phyloP scores from a whole-genome alignment of 1,139 yeast genomes.

The Suhomyces ambrosiae region DNA sequence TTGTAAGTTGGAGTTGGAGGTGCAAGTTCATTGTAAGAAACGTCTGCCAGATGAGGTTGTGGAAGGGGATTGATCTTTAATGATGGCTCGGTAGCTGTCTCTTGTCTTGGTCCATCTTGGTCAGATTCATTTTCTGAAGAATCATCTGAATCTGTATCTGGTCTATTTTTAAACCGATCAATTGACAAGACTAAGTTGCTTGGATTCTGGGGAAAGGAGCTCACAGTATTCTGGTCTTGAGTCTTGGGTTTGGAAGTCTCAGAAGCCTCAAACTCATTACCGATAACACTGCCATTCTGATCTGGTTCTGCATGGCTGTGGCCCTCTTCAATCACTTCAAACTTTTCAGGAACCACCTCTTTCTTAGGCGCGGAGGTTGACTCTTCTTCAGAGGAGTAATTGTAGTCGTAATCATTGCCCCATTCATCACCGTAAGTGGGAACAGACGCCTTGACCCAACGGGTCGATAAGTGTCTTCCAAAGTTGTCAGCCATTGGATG shows the following conservation, averaged over 20 bases:
- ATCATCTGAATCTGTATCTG: slow-evolving; percentile 20
- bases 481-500: slow-evolving; percentile 44
- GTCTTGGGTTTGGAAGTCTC: background rate
- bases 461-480: slow-evolving; percentile 60
- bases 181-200: slow-evolving; percentile 38
- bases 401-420: slow-evolving; percentile 46
- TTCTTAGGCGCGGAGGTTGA: slow-evolving; percentile 4
- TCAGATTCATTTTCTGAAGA: background rate
- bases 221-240: background rate
- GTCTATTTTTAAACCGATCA: slow-evolving; percentile 26
- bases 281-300: background rate
- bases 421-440: slow-evolving; percentile 65
- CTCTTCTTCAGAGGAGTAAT: slow-evolving; percentile 16
- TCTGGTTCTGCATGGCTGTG: background rate
- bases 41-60: background rate
- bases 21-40: slow-evolving; percentile 8
- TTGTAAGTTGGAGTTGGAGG: slow-evolving; percentile 37
- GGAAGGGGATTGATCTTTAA: no score
- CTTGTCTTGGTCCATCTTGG: no score
- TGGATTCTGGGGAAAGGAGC: slow-evolving; percentile 3
- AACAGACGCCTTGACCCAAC: slow-evolving; percentile 62
- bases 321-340: slow-evolving; percentile 5
- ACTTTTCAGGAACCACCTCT: slow-evolving; percentile 12
- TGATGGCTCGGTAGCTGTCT: no score
- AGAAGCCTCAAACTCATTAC: background rate